A percentile compares a stretch with the other conserved stretches of the same genome.
phyloP scores from a whole-genome alignment of 2,329 filamentous ascomycete species.

The Rhynchosporium graminicola region DNA sequence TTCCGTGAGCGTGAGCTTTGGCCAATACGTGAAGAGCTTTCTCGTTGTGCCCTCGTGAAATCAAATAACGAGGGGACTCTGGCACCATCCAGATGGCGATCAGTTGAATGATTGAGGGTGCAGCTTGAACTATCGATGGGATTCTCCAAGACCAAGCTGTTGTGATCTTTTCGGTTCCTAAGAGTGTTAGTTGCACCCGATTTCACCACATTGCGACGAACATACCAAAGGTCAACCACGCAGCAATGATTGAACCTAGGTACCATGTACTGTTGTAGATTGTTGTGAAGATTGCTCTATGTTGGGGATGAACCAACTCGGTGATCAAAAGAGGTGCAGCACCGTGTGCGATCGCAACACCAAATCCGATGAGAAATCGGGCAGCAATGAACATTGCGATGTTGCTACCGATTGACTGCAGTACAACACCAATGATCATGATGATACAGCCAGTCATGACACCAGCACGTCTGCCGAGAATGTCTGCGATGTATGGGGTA shows the following conservation, averaged over 20 bases:
- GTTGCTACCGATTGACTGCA: slow-evolving; percentile 45
- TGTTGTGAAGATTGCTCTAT: slow-evolving; percentile 50
- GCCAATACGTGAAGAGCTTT: slow-evolving; percentile 51
- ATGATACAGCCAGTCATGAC: slow-evolving; percentile 49
- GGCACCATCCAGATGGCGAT: slow-evolving; percentile 41
- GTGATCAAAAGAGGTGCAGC: slow-evolving; percentile 43
- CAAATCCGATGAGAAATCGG: slow-evolving; percentile 43
- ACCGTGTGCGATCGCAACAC: slow-evolving; percentile 35
- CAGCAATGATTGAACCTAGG: slow-evolving; percentile 47
- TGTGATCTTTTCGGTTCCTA: slow-evolving; percentile 43
- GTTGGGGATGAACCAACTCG: slow-evolving; percentile 51
- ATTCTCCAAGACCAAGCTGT: slow-evolving; percentile 42
- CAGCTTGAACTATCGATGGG: slow-evolving; percentile 40
- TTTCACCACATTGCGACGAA: not conserved
- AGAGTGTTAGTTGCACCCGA: slow-evolving; percentile 2
- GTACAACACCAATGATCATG: slow-evolving; percentile 48
- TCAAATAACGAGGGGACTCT: slow-evolving; percentile 46
- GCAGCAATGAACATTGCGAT: slow-evolving; percentile 48
- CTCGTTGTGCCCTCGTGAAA: slow-evolving; percentile 50
- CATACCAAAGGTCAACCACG: slow-evolving; percentile 47
- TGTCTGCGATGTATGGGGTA: slow-evolving; percentile 51
- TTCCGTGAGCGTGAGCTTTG: slow-evolving; percentile 47
- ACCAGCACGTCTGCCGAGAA: slow-evolving; percentile 48
- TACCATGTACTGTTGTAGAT: slow-evolving; percentile 51
- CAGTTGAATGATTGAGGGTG: slow-evolving; percentile 36